phyloP scores from a whole-genome alignment of 1,284 basidiomycete genomes.

The Kalmanozyma brasiliensis region DNA sequence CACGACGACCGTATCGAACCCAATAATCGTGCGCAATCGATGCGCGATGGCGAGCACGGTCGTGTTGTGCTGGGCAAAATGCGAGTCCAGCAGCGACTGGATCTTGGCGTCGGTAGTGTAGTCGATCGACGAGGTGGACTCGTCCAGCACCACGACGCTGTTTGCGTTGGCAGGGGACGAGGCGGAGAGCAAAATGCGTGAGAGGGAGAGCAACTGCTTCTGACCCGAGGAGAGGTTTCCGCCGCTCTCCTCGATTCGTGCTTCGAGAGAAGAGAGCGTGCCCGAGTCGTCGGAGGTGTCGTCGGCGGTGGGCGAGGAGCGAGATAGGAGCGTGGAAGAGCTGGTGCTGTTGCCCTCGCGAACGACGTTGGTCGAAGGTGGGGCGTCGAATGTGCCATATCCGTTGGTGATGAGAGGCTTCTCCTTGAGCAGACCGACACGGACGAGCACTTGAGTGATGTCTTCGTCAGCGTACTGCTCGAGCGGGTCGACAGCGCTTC shows the following conservation, averaged over 20 bases:
- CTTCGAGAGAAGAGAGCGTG: conserved; percentile 58
- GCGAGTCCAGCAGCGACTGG: conserved; percentile 81
- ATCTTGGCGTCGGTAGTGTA: conserved; percentile 83
- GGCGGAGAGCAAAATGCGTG: conserved; percentile 63
- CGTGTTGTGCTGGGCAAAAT: conserved; percentile 75
- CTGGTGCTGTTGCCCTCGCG: conserved; percentile 10
- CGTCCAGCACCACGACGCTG: conserved; percentile 69
- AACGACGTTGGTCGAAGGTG: not conserved
- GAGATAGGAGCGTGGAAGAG: conserved; percentile 11
- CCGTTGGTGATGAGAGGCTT: conserved; percentile 7
- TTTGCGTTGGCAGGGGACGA: conserved; percentile 15
- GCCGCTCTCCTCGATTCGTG: conserved; percentile 64
- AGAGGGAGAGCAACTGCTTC: conserved; percentile 66
- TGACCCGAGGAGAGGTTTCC: conserved; percentile 66
- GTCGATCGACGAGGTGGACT: conserved; percentile 81
- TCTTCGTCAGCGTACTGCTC: conserved; percentile 61
- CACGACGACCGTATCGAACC: conserved; percentile 81
- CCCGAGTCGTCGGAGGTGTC: conserved; percentile 29
- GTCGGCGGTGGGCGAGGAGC: conserved; percentile 1
- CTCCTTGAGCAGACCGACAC: conserved; percentile 60
- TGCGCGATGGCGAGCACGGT: conserved; percentile 81
- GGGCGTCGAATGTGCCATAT: conserved; percentile 23
- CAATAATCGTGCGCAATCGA: conserved; percentile 80
- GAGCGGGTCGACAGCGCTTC: conserved; percentile 67
- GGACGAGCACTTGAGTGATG: conserved; percentile 62